Conservation (phyloP, 768 basidiomycete species). For the Daedaleopsis sinensis region DNA sequence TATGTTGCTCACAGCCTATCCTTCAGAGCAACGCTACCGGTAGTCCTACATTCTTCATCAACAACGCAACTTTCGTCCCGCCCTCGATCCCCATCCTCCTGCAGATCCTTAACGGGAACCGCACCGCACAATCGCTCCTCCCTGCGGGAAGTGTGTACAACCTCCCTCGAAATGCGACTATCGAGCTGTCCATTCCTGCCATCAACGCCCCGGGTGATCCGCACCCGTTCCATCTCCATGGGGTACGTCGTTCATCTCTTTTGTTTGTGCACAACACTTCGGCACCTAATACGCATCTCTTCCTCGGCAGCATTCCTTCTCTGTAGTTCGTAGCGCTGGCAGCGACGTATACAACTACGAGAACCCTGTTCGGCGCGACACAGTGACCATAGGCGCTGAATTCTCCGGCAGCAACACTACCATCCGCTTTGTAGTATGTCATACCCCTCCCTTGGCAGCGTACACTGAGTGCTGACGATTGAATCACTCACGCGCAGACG, state of each 20-base stretch:
- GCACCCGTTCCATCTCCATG: conserved; percentile 47
- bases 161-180: conserved; percentile 48
- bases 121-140: conserved; percentile 47
- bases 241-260: conserved; percentile 30
- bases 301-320: conserved; percentile 38
- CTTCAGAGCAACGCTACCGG: conserved; percentile 13
- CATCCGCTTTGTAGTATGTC: conserved; percentile 28
- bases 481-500: conserved; percentile 31
- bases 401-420: conserved; percentile 23
- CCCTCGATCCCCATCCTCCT: conserved; percentile 57
- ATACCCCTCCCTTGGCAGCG: not conserved
- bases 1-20: conserved; percentile 16
- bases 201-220: conserved; percentile 40
- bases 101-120: conserved; percentile 59
- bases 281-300: not conserved
- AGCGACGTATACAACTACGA: conserved; percentile 36
- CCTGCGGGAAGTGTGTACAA: conserved; percentile 50
- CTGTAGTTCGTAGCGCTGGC: conserved; percentile 39
- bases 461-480: not conserved
- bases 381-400: conserved; percentile 24
- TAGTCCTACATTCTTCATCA: conserved; percentile 34
- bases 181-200: conserved; percentile 52
- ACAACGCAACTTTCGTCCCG: conserved; percentile 37
- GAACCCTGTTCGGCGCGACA: conserved; percentile 41
- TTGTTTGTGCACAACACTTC: not conserved